These are phyloP conservation scores for Symbiotaphrina buchneri DNA, from an alignment of 495 filamentous ascomycete species.

Conservation along the genomic window DNA sequence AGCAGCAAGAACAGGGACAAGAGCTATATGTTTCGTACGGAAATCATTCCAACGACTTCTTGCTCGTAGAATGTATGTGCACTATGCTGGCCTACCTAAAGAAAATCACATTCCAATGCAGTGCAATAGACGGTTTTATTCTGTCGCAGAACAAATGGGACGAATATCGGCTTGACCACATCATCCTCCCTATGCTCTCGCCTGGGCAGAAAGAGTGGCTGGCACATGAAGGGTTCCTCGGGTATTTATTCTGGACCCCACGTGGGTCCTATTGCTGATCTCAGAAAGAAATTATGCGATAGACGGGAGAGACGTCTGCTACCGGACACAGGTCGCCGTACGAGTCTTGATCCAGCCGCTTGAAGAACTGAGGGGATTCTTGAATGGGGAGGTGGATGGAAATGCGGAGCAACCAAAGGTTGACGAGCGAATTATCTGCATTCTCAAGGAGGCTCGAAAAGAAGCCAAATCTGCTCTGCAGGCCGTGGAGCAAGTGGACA, in stretches of 20 bases:
- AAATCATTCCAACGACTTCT: conserved; percentile 55
- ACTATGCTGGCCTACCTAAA: conserved; percentile 4
- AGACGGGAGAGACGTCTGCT: conserved; percentile 35
- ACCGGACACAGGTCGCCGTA: conserved; percentile 50
- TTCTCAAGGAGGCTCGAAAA: not conserved
- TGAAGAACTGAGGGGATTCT: not conserved
- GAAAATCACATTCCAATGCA: not conserved
- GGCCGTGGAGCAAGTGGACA: too few relatives aligned
- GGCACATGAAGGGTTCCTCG: conserved; percentile 35
- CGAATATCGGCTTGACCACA: conserved; percentile 41
- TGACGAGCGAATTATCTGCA: not conserved
- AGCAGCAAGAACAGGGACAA: conserved; percentile 24
- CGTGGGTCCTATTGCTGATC: conserved; percentile 6
- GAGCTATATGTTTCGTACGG: conserved; percentile 72
- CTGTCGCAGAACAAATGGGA: conserved; percentile 43
- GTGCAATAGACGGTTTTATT: conserved; percentile 44
- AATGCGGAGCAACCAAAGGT: not conserved
- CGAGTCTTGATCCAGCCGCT: conserved; percentile 16
- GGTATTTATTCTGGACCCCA: conserved; percentile 13
- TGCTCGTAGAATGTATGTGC: conserved; percentile 47
- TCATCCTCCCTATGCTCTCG: conserved; percentile 30
- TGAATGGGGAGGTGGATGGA: conserved; percentile 3
- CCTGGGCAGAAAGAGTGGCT: conserved; percentile 23
- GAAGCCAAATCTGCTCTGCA: not conserved
- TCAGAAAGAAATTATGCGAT: conserved; percentile 33